phyloP scores from a whole-genome alignment of 352 stramenopile species.

The Phytopythium ostracodes region DNA sequence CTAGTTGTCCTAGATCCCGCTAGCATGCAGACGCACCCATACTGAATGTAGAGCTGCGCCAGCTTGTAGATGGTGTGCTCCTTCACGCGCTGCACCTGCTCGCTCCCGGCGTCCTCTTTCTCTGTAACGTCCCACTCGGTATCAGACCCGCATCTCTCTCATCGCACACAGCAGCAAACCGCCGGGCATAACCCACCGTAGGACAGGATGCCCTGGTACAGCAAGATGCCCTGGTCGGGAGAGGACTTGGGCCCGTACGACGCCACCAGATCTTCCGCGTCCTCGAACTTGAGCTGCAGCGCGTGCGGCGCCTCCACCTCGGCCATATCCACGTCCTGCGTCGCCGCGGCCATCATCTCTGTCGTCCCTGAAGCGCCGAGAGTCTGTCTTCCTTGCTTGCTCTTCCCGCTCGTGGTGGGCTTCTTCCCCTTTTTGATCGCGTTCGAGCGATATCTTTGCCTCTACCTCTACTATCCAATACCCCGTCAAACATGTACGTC shows the following conservation, averaged over 20 bases:
- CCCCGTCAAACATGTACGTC: too few species aligned
- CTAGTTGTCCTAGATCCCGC: too few species aligned
- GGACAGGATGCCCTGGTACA: constrained; percentile 67
- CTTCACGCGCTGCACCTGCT: constrained; percentile 90
- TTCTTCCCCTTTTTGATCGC: neutral
- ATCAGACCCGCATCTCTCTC: neutral
- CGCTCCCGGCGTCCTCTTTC: constrained; percentile 46
- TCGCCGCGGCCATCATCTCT: neutral
- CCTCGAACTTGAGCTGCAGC: constrained; percentile 73
- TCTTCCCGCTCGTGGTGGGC: too few species aligned
- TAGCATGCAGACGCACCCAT: constrained; percentile 37
- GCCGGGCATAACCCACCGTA: constrained; percentile 40
- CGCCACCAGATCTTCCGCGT: constrained; percentile 54
- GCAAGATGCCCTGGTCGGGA: constrained; percentile 46
- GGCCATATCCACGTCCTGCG: constrained; percentile 15
- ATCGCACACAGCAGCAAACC: too few species aligned
- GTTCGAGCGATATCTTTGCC: too few species aligned
- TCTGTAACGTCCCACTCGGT: constrained; percentile 19
- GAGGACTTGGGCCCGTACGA: constrained; percentile 26
- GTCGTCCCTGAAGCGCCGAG: neutral
- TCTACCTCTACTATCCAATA: too few species aligned
- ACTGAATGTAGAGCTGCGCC: constrained; percentile 89
- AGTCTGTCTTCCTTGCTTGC: too few species aligned
- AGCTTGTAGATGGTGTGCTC: constrained; percentile 96
- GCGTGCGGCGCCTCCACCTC: constrained; percentile 74